phyloP scores from a whole-genome alignment of 2,329 filamentous ascomycete genomes.

The Cryphonectria radicalis region DNA sequence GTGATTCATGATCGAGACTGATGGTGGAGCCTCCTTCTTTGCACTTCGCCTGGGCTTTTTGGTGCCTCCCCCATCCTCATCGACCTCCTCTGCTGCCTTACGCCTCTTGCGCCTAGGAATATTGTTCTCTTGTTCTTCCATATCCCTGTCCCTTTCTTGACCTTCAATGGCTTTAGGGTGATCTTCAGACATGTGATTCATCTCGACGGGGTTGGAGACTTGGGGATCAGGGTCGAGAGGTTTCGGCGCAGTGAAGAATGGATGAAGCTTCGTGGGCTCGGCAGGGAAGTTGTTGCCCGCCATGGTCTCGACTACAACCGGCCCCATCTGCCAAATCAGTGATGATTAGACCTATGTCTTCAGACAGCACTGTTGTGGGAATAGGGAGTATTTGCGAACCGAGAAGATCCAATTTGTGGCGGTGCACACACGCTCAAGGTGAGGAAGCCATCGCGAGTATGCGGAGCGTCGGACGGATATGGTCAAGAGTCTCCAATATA shows the following conservation, averaged over 20 bases:
- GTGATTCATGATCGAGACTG: slow-evolving; percentile 34
- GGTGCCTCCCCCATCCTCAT: slow-evolving; percentile 29
- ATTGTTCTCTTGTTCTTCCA: slow-evolving; percentile 23
- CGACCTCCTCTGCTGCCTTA: slow-evolving; percentile 33
- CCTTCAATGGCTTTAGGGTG: neutral
- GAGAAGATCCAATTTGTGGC: slow-evolving; percentile 34
- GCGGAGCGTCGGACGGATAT: neutral
- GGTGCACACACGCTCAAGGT: slow-evolving; percentile 11
- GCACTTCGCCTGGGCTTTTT: slow-evolving; percentile 33
- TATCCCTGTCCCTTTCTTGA: slow-evolving; percentile 7
- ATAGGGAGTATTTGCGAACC: neutral
- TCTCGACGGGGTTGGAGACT: slow-evolving; percentile 1
- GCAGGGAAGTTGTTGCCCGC: slow-evolving; percentile 44
- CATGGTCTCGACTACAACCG: slow-evolving; percentile 50
- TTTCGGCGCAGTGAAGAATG: slow-evolving; percentile 52
- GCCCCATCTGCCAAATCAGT: slow-evolving; percentile 43
- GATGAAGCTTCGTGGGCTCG: slow-evolving; percentile 54
- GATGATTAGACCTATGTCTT: neutral
- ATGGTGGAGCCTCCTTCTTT: slow-evolving; percentile 34
- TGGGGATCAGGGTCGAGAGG: slow-evolving; percentile 14
- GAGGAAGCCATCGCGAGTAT: slow-evolving; percentile 13
- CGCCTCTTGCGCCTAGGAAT: slow-evolving; percentile 33
- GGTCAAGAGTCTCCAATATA: neutral
- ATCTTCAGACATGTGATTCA: neutral
- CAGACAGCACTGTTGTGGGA: neutral